Percentiles rank a stretch among this genome's conserved stretches.
phyloP scores from a whole-genome alignment of 352 stramenopile species.

The Globisporangium polare region DNA sequence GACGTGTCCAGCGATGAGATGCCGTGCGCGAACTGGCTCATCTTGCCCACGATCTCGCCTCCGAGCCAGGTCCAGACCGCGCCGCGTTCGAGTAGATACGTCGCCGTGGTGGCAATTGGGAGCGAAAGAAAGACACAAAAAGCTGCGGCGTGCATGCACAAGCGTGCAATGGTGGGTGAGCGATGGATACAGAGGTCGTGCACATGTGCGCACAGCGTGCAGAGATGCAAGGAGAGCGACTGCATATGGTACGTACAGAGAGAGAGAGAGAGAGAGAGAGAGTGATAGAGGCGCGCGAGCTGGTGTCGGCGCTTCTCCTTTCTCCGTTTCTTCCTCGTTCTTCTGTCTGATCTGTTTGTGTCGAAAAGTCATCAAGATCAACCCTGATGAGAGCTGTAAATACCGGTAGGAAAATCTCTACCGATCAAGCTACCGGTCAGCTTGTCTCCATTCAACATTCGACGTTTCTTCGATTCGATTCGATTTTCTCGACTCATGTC shows the following conservation, averaged over 20 bases:
- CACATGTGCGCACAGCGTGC: background rate
- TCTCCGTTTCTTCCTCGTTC: conserved; percentile 7
- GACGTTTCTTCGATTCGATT: too few relatives aligned
- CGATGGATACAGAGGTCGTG: too few relatives aligned
- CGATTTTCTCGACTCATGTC: too few relatives aligned
- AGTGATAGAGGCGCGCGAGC: background rate
- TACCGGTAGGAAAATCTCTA: too few relatives aligned
- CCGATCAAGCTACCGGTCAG: too few relatives aligned
- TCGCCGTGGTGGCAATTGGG: conserved; percentile 12
- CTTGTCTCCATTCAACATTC: too few relatives aligned
- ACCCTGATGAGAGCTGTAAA: too few relatives aligned
- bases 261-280: background rate
- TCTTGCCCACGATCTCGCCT: conserved; percentile 42
- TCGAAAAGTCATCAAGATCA: too few relatives aligned
- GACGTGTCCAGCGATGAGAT: conserved; percentile 69
- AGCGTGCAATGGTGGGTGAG: background rate
- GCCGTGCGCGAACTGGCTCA: conserved; percentile 81
- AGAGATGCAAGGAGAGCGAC: too few relatives aligned
- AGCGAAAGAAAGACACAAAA: background rate
- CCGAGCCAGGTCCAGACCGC: conserved; percentile 31
- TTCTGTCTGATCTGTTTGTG: conserved; percentile 1
- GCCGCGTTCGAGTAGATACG: conserved; percentile 17
- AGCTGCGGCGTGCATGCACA: background rate
- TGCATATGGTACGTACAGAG: conserved; percentile 1
- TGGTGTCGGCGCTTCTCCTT: background rate